These are phyloP conservation scores for Vickermania spadyakhi DNA, from an alignment of 208 protist genomes.

Conservation along the genomic window DNA sequence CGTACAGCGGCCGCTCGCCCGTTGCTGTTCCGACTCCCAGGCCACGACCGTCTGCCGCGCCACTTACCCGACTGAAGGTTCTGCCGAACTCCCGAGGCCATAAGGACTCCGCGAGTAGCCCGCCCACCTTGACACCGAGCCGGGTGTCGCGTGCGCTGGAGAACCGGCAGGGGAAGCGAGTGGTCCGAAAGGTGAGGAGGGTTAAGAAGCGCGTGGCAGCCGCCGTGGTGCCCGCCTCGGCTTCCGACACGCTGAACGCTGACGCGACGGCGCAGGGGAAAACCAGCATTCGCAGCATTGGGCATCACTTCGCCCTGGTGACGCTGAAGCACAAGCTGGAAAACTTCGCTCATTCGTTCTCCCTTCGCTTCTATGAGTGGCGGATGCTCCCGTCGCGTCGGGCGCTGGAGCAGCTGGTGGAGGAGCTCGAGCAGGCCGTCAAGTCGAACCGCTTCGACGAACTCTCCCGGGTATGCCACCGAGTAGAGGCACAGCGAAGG, in stretches of 20 bases:
- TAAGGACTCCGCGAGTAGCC: no score
- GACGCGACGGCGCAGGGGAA: no score
- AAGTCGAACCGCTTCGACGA: conserved; percentile 26
- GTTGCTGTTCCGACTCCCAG: no score
- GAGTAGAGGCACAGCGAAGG: conserved; percentile 25
- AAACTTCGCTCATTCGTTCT: conserved; percentile 1
- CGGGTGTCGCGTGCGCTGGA: no score
- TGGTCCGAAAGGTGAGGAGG: neutral
- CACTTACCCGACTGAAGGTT: no score
- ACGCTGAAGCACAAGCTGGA: conserved; percentile 6
- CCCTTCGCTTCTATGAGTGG: conserved; percentile 11
- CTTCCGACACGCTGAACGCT: no score
- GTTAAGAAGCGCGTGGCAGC: neutral
- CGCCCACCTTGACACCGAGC: no score
- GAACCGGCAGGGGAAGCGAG: no score
- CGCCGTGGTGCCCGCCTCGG: no score
- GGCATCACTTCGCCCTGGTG: neutral
- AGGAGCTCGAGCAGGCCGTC: conserved; percentile 20
- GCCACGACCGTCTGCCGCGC: no score
- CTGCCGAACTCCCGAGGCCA: no score
- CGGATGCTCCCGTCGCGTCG: conserved; percentile 15
- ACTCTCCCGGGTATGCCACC: conserved; percentile 23
- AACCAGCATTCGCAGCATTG: neutral
- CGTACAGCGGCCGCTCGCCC: no score
- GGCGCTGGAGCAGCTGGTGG: conserved; percentile 24